phyloP scores from a whole-genome alignment of 179 eudicot species.

The Nepenthes alata region DNA sequence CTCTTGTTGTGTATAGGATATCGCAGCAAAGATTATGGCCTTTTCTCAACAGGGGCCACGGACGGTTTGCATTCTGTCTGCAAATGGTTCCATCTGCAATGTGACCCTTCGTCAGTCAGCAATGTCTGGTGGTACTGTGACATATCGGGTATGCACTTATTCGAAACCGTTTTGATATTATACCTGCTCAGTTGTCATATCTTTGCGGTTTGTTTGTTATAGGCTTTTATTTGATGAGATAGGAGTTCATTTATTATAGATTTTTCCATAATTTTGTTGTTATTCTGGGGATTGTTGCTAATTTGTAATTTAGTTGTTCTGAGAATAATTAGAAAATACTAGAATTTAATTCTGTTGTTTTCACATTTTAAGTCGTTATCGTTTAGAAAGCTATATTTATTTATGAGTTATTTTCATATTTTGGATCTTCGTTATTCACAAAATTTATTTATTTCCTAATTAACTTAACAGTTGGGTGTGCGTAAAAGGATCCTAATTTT shows the following conservation, averaged over 20 bases:
- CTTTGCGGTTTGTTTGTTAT: not conserved
- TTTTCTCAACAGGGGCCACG: slow-evolving; percentile 86
- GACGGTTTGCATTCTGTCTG: slow-evolving; percentile 76
- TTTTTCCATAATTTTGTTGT: not conserved
- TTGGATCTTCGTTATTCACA: no score
- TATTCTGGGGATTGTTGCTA: not conserved
- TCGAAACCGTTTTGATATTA: not conserved
- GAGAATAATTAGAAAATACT: not conserved
- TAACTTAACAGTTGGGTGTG: no score
- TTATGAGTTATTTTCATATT: no score
- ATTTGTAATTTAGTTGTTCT: not conserved
- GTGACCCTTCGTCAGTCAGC: slow-evolving; percentile 73
- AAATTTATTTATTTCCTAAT: no score
- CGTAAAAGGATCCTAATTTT: no score
- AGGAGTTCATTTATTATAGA: not conserved
- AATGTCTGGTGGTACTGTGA: slow-evolving; percentile 48
- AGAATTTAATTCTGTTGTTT: no score
- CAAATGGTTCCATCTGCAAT: slow-evolving; percentile 76
- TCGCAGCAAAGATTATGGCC: slow-evolving; percentile 59
- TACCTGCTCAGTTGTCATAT: not conserved
- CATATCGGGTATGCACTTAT: slow-evolving; percentile 50
- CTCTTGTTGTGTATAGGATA: slow-evolving; percentile 43
- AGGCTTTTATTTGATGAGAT: not conserved
- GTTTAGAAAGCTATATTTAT: no score
- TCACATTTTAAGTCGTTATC: no score